phyloP scores from a whole-genome alignment of 306 rosid species.

The Citrullus mucosospermus region DNA sequence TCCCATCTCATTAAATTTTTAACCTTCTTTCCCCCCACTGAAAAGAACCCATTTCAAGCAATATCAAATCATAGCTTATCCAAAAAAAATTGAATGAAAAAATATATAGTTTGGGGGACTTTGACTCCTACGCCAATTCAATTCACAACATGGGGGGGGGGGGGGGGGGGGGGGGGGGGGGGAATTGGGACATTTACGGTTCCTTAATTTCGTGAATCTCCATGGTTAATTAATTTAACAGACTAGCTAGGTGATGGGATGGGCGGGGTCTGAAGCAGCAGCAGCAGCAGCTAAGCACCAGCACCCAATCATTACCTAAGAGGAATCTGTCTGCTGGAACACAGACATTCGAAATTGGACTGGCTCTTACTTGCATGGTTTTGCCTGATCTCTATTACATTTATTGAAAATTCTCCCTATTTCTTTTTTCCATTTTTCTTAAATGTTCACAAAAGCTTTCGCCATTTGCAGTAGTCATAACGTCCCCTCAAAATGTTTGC shows the following conservation, averaged over 20 bases:
- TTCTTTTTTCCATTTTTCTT: neutral
- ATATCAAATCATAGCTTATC: neutral
- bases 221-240: neutral
- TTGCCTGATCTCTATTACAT: neutral
- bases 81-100: neutral
- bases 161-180: no score
- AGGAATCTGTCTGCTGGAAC: conserved; percentile 15
- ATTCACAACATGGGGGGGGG: neutral
- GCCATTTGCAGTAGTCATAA: no score
- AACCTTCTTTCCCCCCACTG: neutral
- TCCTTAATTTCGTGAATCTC: neutral
- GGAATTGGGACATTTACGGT: neutral
- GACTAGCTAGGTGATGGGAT: neutral
- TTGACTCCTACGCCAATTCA: neutral
- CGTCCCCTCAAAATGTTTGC: neutral
- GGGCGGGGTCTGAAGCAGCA: neutral
- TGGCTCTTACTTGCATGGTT: conserved; percentile 25
- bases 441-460: no score
- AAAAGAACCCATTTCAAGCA: neutral
- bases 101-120: neutral
- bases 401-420: neutral
- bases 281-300: neutral
- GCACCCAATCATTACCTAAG: conserved; percentile 13
- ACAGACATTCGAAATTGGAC: conserved; percentile 12
- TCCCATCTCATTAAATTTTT: neutral